Base-by-base conservation (phyloP, 345 rosid genomes). In the thale cress (Arabidopsis thaliana) region DNA sequence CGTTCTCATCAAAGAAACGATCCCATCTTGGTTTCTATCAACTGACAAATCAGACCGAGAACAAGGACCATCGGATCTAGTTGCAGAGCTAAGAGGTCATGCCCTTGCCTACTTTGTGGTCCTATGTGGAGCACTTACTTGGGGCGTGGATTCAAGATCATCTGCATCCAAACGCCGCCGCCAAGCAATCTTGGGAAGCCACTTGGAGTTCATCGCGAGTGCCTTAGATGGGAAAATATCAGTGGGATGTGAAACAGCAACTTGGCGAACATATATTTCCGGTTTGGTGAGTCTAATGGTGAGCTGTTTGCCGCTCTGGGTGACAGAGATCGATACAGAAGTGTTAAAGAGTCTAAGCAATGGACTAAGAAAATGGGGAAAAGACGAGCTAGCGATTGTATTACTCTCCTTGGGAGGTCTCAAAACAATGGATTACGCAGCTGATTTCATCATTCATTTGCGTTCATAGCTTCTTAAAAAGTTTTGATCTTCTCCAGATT, bases 1-100 rank as follows among this genome's bases (percentile, higher is more conserved):
- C 55, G 74, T 88, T 37, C 78, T 95, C 81, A 80, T 95, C 40
- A 89, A 83, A 78, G 99, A 92, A 84, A 90, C 89, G 10, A 69
- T 95, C 41, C 99, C 98, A 6, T 93, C 97, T 56, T 95, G 99
- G 99, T 89, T 95, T 65, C 78, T 95, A 62, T 86, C 97, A 1
- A 83, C 69, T 67, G 97, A 90, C 72, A 82, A 79, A 71, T 81
- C 91, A 4, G 83, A 78, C 52, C 78, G 74, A 45, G 86, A 82
- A 68, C 82, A 77, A 77, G 79, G 78, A 37, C 84, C 88, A 28
- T 82, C 79, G 4, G 97, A 88, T 58, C 65, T 87, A 71, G 86
- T 87, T 16, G 88, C 97, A 24, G 85, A 84, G 87, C 88, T 92
- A 13, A 78, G 93, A 48, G 97, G 99, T 1, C 89, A 86, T 56